Evolutionary conservation across 192 early-diverging fungal genomes (phyloP).

Genomic region (Mortierella hygrophila): DNA sequence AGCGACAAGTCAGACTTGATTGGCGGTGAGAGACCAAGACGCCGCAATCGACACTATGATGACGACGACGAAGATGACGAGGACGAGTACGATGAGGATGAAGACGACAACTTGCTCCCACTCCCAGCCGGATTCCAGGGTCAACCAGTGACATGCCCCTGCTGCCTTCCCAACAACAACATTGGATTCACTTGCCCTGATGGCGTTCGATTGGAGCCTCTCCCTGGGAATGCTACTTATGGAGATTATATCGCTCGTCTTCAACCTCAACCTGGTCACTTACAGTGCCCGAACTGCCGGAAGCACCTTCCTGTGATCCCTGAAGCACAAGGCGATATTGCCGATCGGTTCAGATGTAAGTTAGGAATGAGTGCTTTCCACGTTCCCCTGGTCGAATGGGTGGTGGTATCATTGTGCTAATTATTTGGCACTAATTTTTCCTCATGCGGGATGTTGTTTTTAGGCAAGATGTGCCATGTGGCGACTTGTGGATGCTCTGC

Average conservation of each 20-base stretch:
- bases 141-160: slow-evolving; percentile 27
- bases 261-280: slow-evolving; percentile 29
- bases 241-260: slow-evolving; percentile 6
- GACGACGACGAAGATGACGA: slow-evolving; percentile 31
- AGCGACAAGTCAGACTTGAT: slow-evolving; percentile 44
- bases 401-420: background rate
- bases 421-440: background rate
- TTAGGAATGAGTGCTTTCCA: background rate
- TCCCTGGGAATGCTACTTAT: slow-evolving; percentile 15
- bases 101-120: slow-evolving; percentile 6
- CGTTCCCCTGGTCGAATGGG: too few relatives aligned
- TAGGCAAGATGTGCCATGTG: slow-evolving; percentile 48
- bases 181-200: slow-evolving; percentile 34
- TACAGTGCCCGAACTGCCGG: slow-evolving; percentile 23
- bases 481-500: slow-evolving; percentile 25
- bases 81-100: slow-evolving; percentile 17
- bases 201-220: slow-evolving; percentile 17
- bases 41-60: background rate
- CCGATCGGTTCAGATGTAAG: slow-evolving; percentile 39
- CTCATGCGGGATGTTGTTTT: too few relatives aligned
- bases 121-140: background rate
- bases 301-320: slow-evolving; percentile 22
- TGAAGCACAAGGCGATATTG: background rate
- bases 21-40: background rate
- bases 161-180: slow-evolving; percentile 38